phyloP scores from a whole-genome alignment of 2,329 filamentous ascomycete genomes.

The Talaromyces sp. region DNA sequence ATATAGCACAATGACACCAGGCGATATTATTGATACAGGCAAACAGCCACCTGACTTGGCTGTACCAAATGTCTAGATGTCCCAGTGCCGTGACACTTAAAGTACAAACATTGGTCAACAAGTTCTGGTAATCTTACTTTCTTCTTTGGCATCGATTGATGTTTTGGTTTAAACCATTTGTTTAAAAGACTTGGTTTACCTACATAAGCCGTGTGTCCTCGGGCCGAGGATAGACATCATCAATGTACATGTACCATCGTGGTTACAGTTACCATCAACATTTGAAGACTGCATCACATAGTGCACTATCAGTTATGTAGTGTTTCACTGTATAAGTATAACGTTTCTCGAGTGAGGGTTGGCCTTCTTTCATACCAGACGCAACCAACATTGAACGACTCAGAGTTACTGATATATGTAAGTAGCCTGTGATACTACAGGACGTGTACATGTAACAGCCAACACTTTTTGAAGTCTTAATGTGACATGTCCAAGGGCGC shows the following conservation, averaged over 20 bases:
- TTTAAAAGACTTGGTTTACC: too few relatives aligned
- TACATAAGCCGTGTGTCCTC: background rate
- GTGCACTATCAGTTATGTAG: background rate
- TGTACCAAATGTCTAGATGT: background rate
- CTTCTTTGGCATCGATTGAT: too few relatives aligned
- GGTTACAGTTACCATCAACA: background rate
- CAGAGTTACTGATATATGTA: too few relatives aligned
- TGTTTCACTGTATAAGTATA: background rate
- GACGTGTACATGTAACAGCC: too few relatives aligned
- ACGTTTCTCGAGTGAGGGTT: background rate
- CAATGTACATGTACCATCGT: background rate
- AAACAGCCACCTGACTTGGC: background rate
- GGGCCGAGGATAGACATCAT: too few relatives aligned
- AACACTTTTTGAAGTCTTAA: too few relatives aligned
- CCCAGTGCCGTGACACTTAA: background rate
- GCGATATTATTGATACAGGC: background rate
- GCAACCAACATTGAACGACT: too few relatives aligned
- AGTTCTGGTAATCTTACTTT: background rate
- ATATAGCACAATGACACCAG: background rate
- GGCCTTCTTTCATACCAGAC: too few relatives aligned
- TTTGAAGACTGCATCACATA: background rate
- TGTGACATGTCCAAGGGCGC: too few relatives aligned
- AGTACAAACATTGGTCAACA: background rate
- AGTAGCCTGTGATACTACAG: too few relatives aligned
- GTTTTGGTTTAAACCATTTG: too few relatives aligned